Percentiles rank a stretch among this genome's conserved stretches.
phyloP scores from a whole-genome alignment of 176 grass and related monocot genomes.

The Oryza coarctata region DNA sequence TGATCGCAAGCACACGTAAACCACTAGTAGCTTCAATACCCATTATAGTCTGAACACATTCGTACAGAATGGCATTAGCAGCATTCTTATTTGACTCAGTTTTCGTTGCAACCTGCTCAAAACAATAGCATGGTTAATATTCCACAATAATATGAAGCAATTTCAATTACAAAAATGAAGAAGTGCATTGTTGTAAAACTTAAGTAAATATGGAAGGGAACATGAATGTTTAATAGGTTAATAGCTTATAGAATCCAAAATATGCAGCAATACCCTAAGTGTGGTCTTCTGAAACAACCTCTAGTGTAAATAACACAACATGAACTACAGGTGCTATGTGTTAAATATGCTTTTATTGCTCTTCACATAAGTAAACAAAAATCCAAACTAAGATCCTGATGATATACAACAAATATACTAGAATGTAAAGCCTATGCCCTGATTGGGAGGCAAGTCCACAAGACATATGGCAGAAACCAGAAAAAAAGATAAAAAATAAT shows the following conservation, averaged over 20 bases:
- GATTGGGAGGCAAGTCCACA: background rate
- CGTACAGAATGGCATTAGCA: slow-evolving; percentile 95
- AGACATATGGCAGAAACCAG: background rate
- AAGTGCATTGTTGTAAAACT: background rate
- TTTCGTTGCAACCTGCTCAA: slow-evolving; percentile 85
- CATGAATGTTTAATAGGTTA: background rate
- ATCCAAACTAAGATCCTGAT: background rate
- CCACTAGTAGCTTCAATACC: slow-evolving; percentile 91
- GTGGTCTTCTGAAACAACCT: background rate
- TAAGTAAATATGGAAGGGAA: background rate
- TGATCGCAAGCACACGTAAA: slow-evolving; percentile 88
- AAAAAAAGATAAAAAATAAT: background rate
- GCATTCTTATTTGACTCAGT: slow-evolving; percentile 94
- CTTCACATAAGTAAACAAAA: background rate
- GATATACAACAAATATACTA: slow-evolving; percentile 16
- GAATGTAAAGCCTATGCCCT: slow-evolving; percentile 5
- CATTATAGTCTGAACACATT: slow-evolving; percentile 99
- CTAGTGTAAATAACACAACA: background rate
- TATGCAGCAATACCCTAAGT: background rate
- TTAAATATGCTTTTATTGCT: slow-evolving; percentile 12
- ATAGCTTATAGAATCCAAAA: slow-evolving; percentile 10
- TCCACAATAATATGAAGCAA: background rate
- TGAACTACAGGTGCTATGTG: background rate
- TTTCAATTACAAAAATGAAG: background rate
- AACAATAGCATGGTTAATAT: background rate